These are phyloP conservation scores for Acephala macrosclerotiorum DNA, from an alignment of 2,329 filamentous ascomycete species.

Conservation along the genomic window DNA sequence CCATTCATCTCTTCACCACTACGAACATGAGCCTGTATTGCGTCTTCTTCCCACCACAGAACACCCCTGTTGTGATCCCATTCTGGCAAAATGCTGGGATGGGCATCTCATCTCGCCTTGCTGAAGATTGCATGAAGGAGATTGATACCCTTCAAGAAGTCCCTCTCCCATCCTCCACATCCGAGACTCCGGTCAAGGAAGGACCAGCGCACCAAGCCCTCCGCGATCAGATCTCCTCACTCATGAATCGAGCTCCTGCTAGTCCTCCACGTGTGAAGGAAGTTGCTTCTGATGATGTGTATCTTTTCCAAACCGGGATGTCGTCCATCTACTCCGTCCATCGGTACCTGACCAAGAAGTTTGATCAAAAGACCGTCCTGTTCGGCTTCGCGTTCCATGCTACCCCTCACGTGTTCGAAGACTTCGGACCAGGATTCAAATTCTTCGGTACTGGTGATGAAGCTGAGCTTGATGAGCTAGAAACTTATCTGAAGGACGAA, in stretches of 20 bases:
- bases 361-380: constrained; percentile 49
- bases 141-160: constrained; percentile 48
- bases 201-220: constrained; percentile 48
- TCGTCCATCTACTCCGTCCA: constrained; percentile 55
- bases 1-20: constrained; percentile 25
- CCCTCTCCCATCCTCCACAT: constrained; percentile 14
- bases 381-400: constrained; percentile 61
- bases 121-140: constrained; percentile 51
- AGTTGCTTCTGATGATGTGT: constrained; percentile 52
- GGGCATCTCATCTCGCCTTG: constrained; percentile 55
- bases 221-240: constrained; percentile 49
- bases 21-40: constrained; percentile 49
- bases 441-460: constrained; percentile 55
- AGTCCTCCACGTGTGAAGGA: constrained; percentile 21
- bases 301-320: constrained; percentile 63
- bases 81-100: constrained; percentile 56
- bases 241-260: constrained; percentile 51
- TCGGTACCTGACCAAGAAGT: constrained; percentile 46
- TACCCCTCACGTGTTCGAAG: constrained; percentile 56
- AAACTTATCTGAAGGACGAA: constrained; percentile 50
- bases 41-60: constrained; percentile 49
- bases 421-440: constrained; percentile 50
- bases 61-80: constrained; percentile 48
- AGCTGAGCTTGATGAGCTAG: constrained; percentile 52
- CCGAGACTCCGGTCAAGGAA: constrained; percentile 48